Percentiles rank a stretch among this genome's conserved stretches.
Conservation (phyloP, 345 rosid genomes). For the Eucalyptus sp. region DNA sequence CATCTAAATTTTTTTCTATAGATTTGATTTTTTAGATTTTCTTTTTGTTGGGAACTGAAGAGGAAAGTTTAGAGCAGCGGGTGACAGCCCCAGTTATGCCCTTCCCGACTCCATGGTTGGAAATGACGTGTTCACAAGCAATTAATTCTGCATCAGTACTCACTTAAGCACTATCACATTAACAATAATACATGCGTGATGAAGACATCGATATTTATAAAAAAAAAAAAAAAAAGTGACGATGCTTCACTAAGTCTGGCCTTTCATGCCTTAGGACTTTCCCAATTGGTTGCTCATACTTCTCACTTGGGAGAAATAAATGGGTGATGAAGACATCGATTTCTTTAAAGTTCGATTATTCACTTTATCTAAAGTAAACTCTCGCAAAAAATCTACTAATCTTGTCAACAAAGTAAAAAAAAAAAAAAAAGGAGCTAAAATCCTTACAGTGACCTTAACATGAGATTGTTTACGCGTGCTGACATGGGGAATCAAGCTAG, state of each 20-base stretch:
- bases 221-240: too few species aligned
- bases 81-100: background rate
- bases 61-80: background rate
- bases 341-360: too few species aligned
- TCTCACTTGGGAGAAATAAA: too few species aligned
- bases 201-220: too few species aligned
- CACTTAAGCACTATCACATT: background rate
- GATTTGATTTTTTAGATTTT: too few species aligned
- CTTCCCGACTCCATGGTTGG: background rate
- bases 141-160: background rate
- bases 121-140: background rate
- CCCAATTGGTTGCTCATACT: background rate
- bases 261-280: background rate
- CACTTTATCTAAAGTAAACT: background rate
- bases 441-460: background rate
- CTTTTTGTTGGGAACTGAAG: background rate
- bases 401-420: too few species aligned
- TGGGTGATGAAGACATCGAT: too few species aligned
- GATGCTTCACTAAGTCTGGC: background rate
- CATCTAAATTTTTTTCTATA: too few species aligned
- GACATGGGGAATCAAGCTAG: background rate
- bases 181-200: too few species aligned
- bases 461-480: background rate
- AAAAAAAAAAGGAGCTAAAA: background rate
- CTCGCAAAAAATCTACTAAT: background rate